Evolutionary conservation across 2,329 filamentous ascomycete genomes (phyloP), one percentile per base, ranked within the genome.

Genomic region (Trichoderma sp.): DNA sequence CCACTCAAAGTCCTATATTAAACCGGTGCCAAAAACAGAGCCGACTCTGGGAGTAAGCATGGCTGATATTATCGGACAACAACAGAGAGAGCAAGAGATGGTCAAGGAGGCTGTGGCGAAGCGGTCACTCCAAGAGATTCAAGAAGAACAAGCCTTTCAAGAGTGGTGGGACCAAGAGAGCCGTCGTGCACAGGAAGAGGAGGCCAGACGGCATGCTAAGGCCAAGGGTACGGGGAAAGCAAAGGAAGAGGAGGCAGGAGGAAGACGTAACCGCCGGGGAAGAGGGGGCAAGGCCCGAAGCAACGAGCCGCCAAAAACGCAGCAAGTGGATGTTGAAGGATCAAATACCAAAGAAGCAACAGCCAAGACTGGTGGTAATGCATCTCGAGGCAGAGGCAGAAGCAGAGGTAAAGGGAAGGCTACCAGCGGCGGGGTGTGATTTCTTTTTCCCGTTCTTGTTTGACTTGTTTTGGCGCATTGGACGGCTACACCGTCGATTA

Each of bases 141-240:
- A 99, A 78, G 89, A 96, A 72, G 96, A 99, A 79, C 96, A 99
- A 77, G 93, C 93, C 63, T 99, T 99, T 77, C 93, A 97, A 77
- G 90, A 96, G 77, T 97, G 94, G 94, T 97, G 94, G 94, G 93
- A 96, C 73, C 89, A 91, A 71, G 94, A 97, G 79, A 93, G 90
- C 74, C 85, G 86, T 70, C 85, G 91, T 32, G 87, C 91, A 46
- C 90, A 90, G 72, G 87, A 90, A 72, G 88, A 89, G 70, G 86
- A 87, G 70, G 83, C 84, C 3, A 76, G 80, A 55, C 78, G 81
- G 60, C 75, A 78, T 28, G 76, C 76, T 39, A 79, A 78, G 69
- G 79, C 81, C 55, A 81, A 85, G 73, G 81, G 78, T 66, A 78
- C 80, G 75, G 76, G 76, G 71, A 81, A 85, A 73, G 81, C 78